Evolutionary conservation across 2,329 filamentous ascomycete species (phyloP).

Genomic region (Colletotrichum truncatum): DNA sequence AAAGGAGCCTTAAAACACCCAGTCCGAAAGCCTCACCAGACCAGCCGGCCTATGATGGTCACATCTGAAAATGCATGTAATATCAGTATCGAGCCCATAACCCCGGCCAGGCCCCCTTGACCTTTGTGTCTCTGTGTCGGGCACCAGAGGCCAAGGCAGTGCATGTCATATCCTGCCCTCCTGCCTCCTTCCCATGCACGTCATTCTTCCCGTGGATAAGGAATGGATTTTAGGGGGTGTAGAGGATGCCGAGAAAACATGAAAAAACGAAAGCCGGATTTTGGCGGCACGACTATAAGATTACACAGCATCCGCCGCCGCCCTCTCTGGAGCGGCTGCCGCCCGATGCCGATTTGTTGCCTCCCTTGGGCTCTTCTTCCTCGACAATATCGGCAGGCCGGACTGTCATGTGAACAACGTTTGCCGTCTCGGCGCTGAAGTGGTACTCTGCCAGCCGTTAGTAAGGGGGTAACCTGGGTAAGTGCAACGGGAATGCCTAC

Average conservation of each 20-base stretch:
- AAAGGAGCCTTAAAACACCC: constrained; percentile 19
- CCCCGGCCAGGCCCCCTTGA: background rate
- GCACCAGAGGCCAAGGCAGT: background rate
- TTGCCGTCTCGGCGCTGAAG: constrained; percentile 77
- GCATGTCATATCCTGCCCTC: background rate
- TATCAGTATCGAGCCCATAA: background rate
- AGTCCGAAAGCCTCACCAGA: constrained; percentile 22
- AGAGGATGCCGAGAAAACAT: background rate
- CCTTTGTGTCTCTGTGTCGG: background rate
- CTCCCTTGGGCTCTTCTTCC: constrained; percentile 76
- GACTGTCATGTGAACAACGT: constrained; percentile 95
- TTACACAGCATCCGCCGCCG: constrained; percentile 58
- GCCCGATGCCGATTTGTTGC: constrained; percentile 59
- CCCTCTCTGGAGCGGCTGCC: constrained; percentile 51
- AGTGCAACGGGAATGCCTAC: constrained; percentile 59
- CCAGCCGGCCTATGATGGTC: constrained; percentile 21
- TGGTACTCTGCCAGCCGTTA: constrained; percentile 71
- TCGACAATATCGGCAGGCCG: constrained; percentile 88
- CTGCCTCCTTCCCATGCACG: constrained; percentile 16
- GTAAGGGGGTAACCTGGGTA: background rate
- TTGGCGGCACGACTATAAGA: constrained; percentile 50
- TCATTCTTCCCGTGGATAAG: constrained; percentile 1
- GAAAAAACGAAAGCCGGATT: background rate
- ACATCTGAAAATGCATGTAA: constrained; percentile 26
- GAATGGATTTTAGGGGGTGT: constrained; percentile 10